Conservation (phyloP, 2,329 filamentous ascomycete genomes). For the Talaromyces sp. region DNA sequence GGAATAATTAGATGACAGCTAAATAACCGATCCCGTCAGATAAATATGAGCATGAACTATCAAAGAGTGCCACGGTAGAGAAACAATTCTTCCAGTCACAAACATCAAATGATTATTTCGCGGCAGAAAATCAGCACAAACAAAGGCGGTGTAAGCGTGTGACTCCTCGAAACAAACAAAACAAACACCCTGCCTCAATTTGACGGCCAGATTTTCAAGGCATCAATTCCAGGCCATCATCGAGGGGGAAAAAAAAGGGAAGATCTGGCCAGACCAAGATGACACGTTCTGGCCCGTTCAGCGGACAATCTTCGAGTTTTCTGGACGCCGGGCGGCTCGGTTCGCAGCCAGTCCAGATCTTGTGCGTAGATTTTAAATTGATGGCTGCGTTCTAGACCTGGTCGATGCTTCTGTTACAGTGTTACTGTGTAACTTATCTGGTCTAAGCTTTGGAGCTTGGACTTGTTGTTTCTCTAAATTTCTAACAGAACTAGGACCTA, state of each 20-base stretch:
- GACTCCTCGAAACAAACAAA: constrained; percentile 1
- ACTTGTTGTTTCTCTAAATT: too few relatives aligned
- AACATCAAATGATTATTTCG: not conserved
- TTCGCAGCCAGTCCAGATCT: not conserved
- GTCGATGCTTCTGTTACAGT: not conserved
- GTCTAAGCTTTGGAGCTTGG: constrained; percentile 5
- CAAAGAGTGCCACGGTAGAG: not conserved
- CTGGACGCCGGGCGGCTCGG: not conserved
- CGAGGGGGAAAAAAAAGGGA: not conserved
- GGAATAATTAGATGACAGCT: not conserved
- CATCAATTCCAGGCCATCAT: not conserved
- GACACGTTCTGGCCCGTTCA: constrained; percentile 5
- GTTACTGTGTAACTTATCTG: not conserved
- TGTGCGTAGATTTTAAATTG: not conserved
- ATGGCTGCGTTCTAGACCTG: not conserved
- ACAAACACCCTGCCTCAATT: not conserved
- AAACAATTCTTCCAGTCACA: not conserved
- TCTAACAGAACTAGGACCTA: too few relatives aligned
- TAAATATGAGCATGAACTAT: not conserved
- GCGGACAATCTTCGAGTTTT: not conserved
- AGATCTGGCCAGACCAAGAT: not conserved
- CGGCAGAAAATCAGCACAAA: constrained; percentile 9
- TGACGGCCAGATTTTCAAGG: not conserved
- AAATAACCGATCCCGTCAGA: not conserved
- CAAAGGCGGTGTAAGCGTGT: not conserved